phyloP scores from a whole-genome alignment of 768 basidiomycete genomes.

The Lactarius psammicola region DNA sequence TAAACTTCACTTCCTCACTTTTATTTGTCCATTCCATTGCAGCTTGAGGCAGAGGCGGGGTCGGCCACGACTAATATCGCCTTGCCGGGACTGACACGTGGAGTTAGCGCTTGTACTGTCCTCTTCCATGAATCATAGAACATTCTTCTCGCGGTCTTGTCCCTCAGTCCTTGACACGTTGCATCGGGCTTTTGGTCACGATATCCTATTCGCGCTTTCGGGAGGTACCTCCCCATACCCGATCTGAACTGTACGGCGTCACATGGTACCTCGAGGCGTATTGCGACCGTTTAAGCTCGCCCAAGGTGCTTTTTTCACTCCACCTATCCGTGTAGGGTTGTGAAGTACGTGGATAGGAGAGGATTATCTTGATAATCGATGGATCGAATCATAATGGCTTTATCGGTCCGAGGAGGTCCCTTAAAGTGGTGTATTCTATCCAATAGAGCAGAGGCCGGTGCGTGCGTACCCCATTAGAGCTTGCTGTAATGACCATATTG shows the following conservation, averaged over 20 bases:
- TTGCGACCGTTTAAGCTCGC: slow-evolving; percentile 11
- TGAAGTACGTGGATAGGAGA: slow-evolving; percentile 2
- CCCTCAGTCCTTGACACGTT: slow-evolving; percentile 15
- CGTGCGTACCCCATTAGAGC: slow-evolving; percentile 3
- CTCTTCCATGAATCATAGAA: slow-evolving; percentile 13
- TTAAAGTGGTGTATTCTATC: neutral
- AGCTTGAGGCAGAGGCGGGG: neutral
- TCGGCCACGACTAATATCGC: neutral
- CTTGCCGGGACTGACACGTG: slow-evolving; percentile 2
- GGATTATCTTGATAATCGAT: slow-evolving; percentile 27
- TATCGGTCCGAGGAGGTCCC: slow-evolving; percentile 14
- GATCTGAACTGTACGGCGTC: slow-evolving; percentile 1
- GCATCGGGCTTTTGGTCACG: slow-evolving; percentile 18
- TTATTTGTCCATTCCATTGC: neutral
- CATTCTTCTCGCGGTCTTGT: slow-evolving; percentile 12
- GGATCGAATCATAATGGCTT: slow-evolving; percentile 8
- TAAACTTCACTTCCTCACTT: neutral
- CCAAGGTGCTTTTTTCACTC: neutral
- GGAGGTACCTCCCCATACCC: slow-evolving; percentile 5
- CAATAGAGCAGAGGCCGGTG: neutral
- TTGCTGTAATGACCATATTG: neutral
- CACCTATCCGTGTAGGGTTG: neutral
- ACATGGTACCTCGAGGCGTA: neutral
- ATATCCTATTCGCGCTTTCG: slow-evolving; percentile 9
- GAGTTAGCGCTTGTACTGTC: neutral